Evolutionary conservation across 2,329 filamentous ascomycete species (phyloP), one percentile per base, ranked within the genome.

Genomic region (Dothidotthia symphoricarpi): DNA sequence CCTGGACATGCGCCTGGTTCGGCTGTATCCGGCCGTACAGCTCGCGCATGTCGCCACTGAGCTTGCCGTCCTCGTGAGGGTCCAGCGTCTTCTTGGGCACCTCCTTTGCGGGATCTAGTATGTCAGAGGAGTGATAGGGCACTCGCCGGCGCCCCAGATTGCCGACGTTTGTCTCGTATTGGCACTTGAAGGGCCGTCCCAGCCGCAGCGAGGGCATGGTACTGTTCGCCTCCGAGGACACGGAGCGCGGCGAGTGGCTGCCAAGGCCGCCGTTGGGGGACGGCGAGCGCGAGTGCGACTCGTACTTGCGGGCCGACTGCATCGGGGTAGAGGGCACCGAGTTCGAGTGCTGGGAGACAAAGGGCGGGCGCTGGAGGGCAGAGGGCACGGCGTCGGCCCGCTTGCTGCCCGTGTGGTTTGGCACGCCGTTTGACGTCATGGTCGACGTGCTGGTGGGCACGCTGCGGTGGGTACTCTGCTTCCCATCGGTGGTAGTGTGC

Each of bases 281-380:
- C 8, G 88, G 90, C 22, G 82, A 83, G 59, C 80, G 80, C 26
- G 83, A 83, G 59, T 78, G 80, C 31, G 89, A 93, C 62, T 85
- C 85, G 59, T 93, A 85, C 57, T 90, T 84, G 42, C 88, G 82
- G 50, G 89, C 81, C 68, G 87, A 85, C 65, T 96, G 90, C 60
- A 91, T 87, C 7, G 91, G 93, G 3, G 91, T 97, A 1, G 91
- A 94, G 1, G 91, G 91, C 32, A 96, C 87, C 7, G 91, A 97
- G 63, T 78, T 95, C 16, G 91, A 94, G 62, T 94, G 80, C 35
- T 82, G 81, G 31, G 75, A 77, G 41, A 69, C 69, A 49, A 79
- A 68, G 47, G 76, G 69, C 42, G 75, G 70, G 50, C 76, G 69
- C 63, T 70, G 55, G 17, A 49, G 36, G 29, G 57, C 27, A 54